These are phyloP conservation scores for Calocybe cyanea DNA, from an alignment of 768 basidiomycete genomes.

Conservation along the genomic window DNA sequence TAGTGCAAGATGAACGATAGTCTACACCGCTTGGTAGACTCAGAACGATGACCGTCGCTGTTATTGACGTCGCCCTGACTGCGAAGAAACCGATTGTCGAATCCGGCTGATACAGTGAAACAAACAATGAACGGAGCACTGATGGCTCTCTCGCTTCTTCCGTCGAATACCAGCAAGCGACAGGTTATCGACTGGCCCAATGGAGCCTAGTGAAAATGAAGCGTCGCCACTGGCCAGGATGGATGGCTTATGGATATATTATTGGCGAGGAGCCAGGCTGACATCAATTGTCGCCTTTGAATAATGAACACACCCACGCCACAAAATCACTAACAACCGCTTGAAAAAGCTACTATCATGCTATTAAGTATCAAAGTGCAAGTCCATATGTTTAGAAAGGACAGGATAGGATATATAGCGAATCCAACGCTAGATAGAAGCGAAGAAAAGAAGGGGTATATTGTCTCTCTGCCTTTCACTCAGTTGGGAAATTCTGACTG, in stretches of 20 bases:
- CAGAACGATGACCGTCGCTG: constrained; percentile 1
- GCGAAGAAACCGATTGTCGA: constrained; percentile 11
- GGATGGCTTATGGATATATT: too few relatives aligned
- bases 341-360: background rate
- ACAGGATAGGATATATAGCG: constrained; percentile 27
- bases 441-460: constrained; percentile 21
- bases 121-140: constrained; percentile 18
- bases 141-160: constrained; percentile 15
- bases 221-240: too few relatives aligned
- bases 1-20: background rate
- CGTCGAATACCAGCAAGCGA: constrained; percentile 9
- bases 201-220: too few relatives aligned
- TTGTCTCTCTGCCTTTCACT: constrained; percentile 15
- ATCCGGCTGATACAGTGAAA: constrained; percentile 15
- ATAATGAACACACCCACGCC: constrained; percentile 10
- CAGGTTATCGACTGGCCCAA: too few relatives aligned
- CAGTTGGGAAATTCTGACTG: constrained; percentile 75
- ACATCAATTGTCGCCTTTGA: constrained; percentile 3
- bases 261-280: too few relatives aligned
- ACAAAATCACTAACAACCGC: too few relatives aligned
- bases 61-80: constrained; percentile 13
- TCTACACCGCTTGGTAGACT: constrained; percentile 2
- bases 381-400: constrained; percentile 23
- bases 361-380: constrained; percentile 14
- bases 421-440: constrained; percentile 27